These are phyloP conservation scores for Arthrobotrys musiformis DNA, from an alignment of 2,329 filamentous ascomycete genomes.

Conservation along the genomic window DNA sequence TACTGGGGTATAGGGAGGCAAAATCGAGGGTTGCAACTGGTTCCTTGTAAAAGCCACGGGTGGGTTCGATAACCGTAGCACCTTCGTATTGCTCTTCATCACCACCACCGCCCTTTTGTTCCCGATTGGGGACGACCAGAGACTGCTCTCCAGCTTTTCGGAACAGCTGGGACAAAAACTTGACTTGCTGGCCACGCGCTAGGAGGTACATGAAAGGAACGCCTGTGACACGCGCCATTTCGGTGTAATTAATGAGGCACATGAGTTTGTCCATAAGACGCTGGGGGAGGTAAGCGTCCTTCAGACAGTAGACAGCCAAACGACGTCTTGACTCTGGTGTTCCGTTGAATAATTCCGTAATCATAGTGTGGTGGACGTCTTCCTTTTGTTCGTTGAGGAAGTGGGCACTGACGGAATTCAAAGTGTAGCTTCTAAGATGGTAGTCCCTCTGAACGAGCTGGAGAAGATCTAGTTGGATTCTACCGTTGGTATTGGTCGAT, in stretches of 20 bases:
- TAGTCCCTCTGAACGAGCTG: conserved; percentile 95
- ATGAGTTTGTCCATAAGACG: conserved; percentile 96
- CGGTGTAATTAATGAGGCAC: conserved; percentile 98
- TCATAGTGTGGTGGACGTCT: conserved; percentile 99
- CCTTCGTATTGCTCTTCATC: conserved; percentile 87
- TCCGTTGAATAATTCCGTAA: conserved; percentile 96
- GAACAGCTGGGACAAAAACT: conserved; percentile 97
- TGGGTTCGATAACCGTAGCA: conserved; percentile 96
- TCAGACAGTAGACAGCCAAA: conserved; percentile 93
- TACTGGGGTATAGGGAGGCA: conserved; percentile 96
- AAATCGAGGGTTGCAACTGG: conserved; percentile 98
- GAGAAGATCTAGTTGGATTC: conserved; percentile 91
- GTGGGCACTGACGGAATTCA: conserved; percentile 94
- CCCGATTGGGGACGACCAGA: conserved; percentile 89
- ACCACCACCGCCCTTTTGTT: conserved; percentile 70
- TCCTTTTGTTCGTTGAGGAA: conserved; percentile 98
- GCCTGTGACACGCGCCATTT: conserved; percentile 99
- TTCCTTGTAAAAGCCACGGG: conserved; percentile 90
- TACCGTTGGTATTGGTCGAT: conserved; percentile 90
- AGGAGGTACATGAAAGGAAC: conserved; percentile 96
- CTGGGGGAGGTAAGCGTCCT: conserved; percentile 95
- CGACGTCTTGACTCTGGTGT: conserved; percentile 91
- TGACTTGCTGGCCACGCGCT: conserved; percentile 92
- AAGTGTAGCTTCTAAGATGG: conserved; percentile 92
- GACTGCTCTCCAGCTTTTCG: conserved; percentile 93